A percentile compares a stretch with the other conserved stretches of the same genome.
Evolutionary conservation across 2,329 filamentous ascomycete species (phyloP).

Genomic region (Neodidymelliopsis sp.): DNA sequence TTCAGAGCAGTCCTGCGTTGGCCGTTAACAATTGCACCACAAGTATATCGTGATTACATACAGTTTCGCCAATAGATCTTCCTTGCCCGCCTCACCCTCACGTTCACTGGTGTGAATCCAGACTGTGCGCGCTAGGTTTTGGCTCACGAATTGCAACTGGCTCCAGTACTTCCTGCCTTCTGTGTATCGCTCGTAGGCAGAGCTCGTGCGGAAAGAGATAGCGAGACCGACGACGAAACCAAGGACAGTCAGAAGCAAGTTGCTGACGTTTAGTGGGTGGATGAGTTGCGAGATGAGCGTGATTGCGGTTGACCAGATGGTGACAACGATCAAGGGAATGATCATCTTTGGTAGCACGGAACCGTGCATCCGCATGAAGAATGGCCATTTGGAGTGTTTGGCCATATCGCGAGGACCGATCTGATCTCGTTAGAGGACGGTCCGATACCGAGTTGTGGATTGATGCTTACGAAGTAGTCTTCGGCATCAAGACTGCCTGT

Average conservation of each 20-base stretch:
- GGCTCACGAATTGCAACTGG: constrained; percentile 61
- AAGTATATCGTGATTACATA: constrained; percentile 28
- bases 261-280: constrained; percentile 64
- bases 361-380: constrained; percentile 78
- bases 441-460: constrained; percentile 1
- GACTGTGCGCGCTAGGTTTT: constrained; percentile 72
- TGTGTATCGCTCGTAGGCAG: constrained; percentile 74
- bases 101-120: constrained; percentile 80
- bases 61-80: constrained; percentile 74
- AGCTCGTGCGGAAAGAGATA: constrained; percentile 79
- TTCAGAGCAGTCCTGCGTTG: constrained; percentile 69
- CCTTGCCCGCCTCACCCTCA: constrained; percentile 64
- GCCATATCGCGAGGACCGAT: constrained; percentile 72
- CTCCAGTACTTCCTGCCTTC: constrained; percentile 71
- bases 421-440: constrained; percentile 28
- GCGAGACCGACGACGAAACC: constrained; percentile 83
- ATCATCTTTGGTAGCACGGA: constrained; percentile 78
- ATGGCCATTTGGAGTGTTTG: constrained; percentile 78
- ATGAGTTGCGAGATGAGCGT: constrained; percentile 58
- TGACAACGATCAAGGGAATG: constrained; percentile 69
- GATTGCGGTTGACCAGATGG: constrained; percentile 70
- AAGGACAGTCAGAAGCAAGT: constrained; percentile 75
- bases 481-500: constrained; percentile 54
- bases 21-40: neutral
- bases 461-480: constrained; percentile 64